Evolutionary conservation across 2,329 filamentous ascomycete species (phyloP), one percentile per base, ranked within the genome.

Genomic region (Paramyrothecium sp.): DNA sequence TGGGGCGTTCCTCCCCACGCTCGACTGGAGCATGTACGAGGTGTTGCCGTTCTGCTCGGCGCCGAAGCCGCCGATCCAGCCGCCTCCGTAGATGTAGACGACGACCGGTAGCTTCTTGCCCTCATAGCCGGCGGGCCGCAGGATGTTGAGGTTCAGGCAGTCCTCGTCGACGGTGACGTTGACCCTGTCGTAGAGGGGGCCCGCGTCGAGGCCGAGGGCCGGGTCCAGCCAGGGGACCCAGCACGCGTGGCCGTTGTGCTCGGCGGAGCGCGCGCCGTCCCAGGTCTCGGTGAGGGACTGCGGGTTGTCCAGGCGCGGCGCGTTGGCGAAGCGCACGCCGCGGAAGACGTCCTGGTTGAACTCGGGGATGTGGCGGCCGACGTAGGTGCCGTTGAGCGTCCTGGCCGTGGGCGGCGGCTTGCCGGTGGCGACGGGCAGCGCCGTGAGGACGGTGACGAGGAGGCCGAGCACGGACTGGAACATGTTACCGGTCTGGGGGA

Each of bases 111-210:
- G 73, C 12, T 70, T 75, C 8, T 65, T 63, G 33, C 69, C 60
- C 11, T 73, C 67, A 5, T 77, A 71, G 7, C 79, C 78, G 11
- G 78, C 70, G 0, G 84, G 83, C 3, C 85, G 78, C 23, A 89
- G 73, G 8, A 89, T 77, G 62, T 88, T 89, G 59, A 89, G 71
- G 50, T 83, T 85, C 4, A 89, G 74, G 59, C 86, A 89, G 63
- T 87, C 81, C 63, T 88, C 86, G 12, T 44, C 38, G 13, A 44
- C n/a, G 13, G 38, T 44, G 5, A 44, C 38, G 38, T 44, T 44
- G 13, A 74, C 66, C 51, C 61, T 59, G 0, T 54, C 48, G 23
- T 63, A 44, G n/a, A 19, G 26, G 26, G 26, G 26, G 26, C 5
- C 26, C 26, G 10, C 26, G 26, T 4, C 5, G 26, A 30, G 26